Evolutionary conservation across 1,284 basidiomycete genomes (phyloP).

Genomic region (Entoloma clypeatum): DNA sequence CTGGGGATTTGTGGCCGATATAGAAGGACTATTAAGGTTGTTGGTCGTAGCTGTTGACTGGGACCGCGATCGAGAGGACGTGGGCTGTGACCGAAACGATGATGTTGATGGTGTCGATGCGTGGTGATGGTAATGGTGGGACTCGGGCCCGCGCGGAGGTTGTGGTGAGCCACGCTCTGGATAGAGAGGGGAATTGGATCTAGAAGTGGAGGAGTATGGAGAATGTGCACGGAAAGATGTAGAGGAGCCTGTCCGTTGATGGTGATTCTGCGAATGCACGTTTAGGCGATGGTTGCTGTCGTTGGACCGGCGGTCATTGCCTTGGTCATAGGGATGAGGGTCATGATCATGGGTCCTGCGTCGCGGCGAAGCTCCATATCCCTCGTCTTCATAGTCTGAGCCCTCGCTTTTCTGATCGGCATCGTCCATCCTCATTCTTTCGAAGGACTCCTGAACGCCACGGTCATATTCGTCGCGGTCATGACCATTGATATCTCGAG

Average conservation of each 20-base stretch:
- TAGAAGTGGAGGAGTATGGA: constrained; percentile 34
- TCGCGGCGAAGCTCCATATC: constrained; percentile 43
- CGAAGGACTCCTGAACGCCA: constrained; percentile 45
- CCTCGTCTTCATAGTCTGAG: constrained; percentile 61
- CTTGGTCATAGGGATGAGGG: constrained; percentile 28
- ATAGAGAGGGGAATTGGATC: constrained; percentile 42
- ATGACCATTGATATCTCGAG: constrained; percentile 24
- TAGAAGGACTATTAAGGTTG: constrained; percentile 62
- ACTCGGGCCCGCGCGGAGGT: constrained; percentile 23
- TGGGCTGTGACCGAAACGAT: constrained; percentile 45
- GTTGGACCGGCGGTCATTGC: constrained; percentile 26
- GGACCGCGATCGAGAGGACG: constrained; percentile 49
- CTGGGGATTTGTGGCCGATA: constrained; percentile 70
- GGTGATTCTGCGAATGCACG: constrained; percentile 44
- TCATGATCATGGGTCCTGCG: constrained; percentile 31
- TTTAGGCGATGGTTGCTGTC: constrained; percentile 36
- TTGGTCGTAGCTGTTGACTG: constrained; percentile 47
- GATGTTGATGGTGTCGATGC: constrained; percentile 36
- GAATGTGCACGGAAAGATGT: constrained; percentile 40
- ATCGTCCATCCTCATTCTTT: constrained; percentile 41
- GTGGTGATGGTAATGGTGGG: constrained; percentile 23
- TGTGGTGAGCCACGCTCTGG: constrained; percentile 32
- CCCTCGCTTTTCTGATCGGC: constrained; percentile 46
- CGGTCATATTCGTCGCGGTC: constrained; percentile 32
- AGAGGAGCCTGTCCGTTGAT: constrained; percentile 47